Evolutionary conservation across 75 land plant genomes (phyloP).

Genomic region (Pinus albicaulis): DNA sequence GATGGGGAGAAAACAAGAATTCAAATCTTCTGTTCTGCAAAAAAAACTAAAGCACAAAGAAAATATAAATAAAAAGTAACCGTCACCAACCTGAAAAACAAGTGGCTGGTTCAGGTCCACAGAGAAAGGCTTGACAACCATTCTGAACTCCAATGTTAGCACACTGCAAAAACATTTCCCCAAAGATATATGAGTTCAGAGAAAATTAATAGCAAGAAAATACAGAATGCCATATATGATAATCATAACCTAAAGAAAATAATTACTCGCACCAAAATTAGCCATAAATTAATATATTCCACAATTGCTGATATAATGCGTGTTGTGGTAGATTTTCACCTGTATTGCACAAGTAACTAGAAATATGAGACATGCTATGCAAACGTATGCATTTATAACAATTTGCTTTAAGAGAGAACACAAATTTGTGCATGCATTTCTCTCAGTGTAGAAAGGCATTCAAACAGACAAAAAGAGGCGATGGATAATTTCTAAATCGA

Average conservation of each 20-base stretch:
- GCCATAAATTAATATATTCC: not conserved
- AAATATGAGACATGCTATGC: not conserved
- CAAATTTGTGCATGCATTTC: not conserved
- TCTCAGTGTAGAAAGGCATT: not conserved
- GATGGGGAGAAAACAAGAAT: not conserved
- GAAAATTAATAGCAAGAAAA: not conserved
- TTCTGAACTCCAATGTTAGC: constrained; percentile 17
- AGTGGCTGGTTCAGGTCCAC: constrained; percentile 84
- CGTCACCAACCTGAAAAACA: constrained; percentile 71
- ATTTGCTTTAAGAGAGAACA: not conserved
- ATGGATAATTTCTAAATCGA: not conserved
- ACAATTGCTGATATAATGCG: not conserved
- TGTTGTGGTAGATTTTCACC: not conserved
- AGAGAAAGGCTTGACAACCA: constrained; percentile 45
- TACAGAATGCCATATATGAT: not conserved
- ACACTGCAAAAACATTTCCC: constrained; percentile 7
- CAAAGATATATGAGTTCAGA: not conserved
- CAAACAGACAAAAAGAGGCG: not conserved
- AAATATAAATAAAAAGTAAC: not conserved
- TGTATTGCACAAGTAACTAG: not conserved
- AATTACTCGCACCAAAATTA: not conserved
- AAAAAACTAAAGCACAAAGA: not conserved
- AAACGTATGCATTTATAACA: not conserved
- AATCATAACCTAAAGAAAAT: not conserved
- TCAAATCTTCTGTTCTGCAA: not conserved